These are phyloP conservation scores for Rosa chinensis DNA, from an alignment of 306 rosid genomes.

Conservation along the genomic window DNA sequence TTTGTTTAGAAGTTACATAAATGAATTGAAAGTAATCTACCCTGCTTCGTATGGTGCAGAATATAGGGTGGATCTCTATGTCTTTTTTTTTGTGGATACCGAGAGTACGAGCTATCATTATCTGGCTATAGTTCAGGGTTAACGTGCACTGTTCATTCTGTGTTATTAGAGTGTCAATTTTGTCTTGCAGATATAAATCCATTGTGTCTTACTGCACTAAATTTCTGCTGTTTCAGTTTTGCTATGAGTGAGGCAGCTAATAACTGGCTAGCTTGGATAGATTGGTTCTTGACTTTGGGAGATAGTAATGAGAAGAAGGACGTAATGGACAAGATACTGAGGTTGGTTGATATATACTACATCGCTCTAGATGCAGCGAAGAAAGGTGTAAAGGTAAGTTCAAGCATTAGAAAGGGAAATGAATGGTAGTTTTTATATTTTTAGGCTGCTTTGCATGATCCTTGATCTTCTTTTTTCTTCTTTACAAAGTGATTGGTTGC, in stretches of 20 bases:
- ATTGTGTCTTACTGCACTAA: constrained; percentile 7
- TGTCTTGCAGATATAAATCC: background rate
- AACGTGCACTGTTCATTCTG: too few relatives aligned
- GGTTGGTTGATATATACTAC: constrained; percentile 61
- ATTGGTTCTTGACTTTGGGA: constrained; percentile 46
- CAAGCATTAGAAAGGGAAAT: background rate
- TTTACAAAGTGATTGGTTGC: background rate
- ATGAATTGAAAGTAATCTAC: background rate
- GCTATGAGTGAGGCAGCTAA: constrained; percentile 54
- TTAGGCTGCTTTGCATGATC: background rate
- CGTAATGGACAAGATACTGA: constrained; percentile 42
- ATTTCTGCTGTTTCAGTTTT: constrained; percentile 41
- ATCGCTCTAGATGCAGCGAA: constrained; percentile 77
- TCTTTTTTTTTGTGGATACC: background rate
- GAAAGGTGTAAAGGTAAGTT: constrained; percentile 58
- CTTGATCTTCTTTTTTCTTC: background rate
- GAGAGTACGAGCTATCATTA: background rate
- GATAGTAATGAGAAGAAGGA: constrained; percentile 31
- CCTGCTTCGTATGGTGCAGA: background rate
- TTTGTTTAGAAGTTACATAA: background rate
- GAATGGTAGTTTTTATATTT: background rate
- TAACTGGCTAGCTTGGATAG: constrained; percentile 69
- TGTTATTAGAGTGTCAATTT: background rate
- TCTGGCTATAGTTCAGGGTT: background rate
- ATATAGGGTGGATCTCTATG: background rate